Evolutionary conservation across 169 alveolate genomes (phyloP).

Genomic region (Perkinsus chesapeaki): DNA sequence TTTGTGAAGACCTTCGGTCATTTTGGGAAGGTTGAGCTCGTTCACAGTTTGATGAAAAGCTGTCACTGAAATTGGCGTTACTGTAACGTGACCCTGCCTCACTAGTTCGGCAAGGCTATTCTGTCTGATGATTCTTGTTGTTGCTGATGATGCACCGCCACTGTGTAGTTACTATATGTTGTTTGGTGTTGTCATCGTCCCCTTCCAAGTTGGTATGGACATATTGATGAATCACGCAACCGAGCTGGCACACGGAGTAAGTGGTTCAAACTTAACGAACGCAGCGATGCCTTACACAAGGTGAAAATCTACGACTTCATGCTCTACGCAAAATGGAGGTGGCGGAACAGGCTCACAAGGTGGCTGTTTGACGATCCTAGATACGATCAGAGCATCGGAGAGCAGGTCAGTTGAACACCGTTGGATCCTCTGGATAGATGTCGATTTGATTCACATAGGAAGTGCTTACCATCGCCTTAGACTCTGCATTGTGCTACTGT

Average conservation of each 20-base stretch:
- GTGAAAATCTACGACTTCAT: slow-evolving; percentile 11
- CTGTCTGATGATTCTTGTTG: too few species aligned
- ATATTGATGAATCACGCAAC: slow-evolving; percentile 1
- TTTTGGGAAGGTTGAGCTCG: too few species aligned
- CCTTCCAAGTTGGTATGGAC: slow-evolving; percentile 13
- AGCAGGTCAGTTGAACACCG: neutral
- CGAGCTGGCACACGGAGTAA: neutral
- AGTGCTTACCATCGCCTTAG: too few species aligned
- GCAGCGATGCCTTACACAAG: neutral
- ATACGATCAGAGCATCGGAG: slow-evolving; percentile 2
- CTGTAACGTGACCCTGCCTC: too few species aligned
- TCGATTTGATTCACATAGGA: too few species aligned
- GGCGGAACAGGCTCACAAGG: slow-evolving; percentile 1
- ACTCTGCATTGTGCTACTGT: too few species aligned
- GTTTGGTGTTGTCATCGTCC: slow-evolving; percentile 11
- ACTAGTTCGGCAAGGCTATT: too few species aligned
- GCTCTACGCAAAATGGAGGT: slow-evolving; percentile 6
- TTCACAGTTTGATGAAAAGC: too few species aligned
- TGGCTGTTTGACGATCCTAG: slow-evolving; percentile 14
- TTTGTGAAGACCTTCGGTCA: too few species aligned
- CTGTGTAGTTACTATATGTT: neutral
- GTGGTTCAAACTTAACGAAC: neutral
- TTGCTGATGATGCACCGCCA: too few species aligned
- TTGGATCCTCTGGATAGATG: too few species aligned
- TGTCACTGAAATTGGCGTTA: too few species aligned